phyloP scores from a whole-genome alignment of 169 alveolate species.

The Cryptosporidium ryanae region DNA sequence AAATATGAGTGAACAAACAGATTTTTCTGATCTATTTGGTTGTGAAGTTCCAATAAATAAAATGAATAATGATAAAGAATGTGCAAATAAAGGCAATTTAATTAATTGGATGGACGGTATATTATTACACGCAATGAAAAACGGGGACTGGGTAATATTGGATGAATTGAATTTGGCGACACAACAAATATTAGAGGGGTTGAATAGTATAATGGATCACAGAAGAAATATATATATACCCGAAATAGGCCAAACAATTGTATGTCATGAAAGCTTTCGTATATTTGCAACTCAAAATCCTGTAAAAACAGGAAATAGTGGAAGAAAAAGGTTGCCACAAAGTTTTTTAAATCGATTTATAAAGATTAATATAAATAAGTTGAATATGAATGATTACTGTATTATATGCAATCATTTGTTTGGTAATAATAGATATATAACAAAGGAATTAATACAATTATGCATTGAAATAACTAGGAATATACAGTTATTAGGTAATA shows the following conservation, averaged over 20 bases:
- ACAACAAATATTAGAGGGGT: constrained; percentile 98
- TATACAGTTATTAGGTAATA: constrained; percentile 72
- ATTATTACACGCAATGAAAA: constrained; percentile 93
- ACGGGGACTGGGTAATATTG: constrained; percentile 98
- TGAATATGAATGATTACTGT: constrained; percentile 85
- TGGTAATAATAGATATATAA: neutral
- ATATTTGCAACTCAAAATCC: constrained; percentile 99
- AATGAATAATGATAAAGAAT: constrained; percentile 5
- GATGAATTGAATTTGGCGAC: constrained; percentile 99
- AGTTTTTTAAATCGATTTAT: constrained; percentile 98
- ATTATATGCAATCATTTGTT: constrained; percentile 85
- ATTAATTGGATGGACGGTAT: constrained; percentile 98
- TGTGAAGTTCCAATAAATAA: constrained; percentile 87
- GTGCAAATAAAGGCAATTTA: constrained; percentile 6
- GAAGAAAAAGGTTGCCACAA: constrained; percentile 98
- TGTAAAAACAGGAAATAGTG: constrained; percentile 93
- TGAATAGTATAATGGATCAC: constrained; percentile 98
- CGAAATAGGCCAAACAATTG: constrained; percentile 91
- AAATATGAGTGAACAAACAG: constrained; percentile 96
- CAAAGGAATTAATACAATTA: neutral
- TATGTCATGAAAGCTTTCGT: constrained; percentile 94
- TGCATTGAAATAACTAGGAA: constrained; percentile 70
- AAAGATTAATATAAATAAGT: constrained; percentile 90
- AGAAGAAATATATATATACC: constrained; percentile 97
- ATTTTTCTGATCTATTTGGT: constrained; percentile 92